Evolutionary conservation across 1,139 yeast genomes (phyloP), one percentile per base, ranked within the genome.

Genomic region (Taiozyma onychis): DNA sequence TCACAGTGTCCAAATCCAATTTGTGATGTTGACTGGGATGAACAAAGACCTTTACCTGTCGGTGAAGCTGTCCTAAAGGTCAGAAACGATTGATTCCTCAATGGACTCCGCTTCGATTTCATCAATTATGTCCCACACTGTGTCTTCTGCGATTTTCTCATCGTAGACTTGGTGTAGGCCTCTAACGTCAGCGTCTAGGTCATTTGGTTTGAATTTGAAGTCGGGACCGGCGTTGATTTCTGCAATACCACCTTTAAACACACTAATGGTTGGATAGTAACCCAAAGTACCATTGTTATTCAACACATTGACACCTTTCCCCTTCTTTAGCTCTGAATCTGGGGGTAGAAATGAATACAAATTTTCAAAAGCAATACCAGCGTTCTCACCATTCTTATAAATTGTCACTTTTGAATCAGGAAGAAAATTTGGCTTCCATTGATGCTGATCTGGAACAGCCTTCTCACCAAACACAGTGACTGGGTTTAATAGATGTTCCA

Each of bases 191-290:
- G 57, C 59, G 21, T 64, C 67, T 3, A 70, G 55, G 5, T 72
- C 72, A 0, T 64, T 58, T 0, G 85, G 81, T 3, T 65, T 60
- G 51, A 54, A 72, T 51, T 72, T 71, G 57, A 87, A 80, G n/a
- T 78, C 70, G 0, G 91, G 90, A 0, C 91, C 90, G 14, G 88
- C 73, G 57, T 83, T 83, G 49, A 89, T 66, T 49, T 77, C 71
- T 8, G 88, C 96, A 14, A 78, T 72, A 0, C 98, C 99, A 11
- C 87, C 87, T 56, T 81, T 81, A 63, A 82, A 93, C 37, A 87
- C 88, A 50, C 96, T 87, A 35, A 89, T 74, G 70, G 91, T 88
- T 1, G 99, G 99, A 67, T 83, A 93, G 65, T 95, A 93, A 0
- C 98, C 99, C 49, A 90, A 69, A 45, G 81, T 73, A 1, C 96